Evolutionary conservation across 1,139 yeast genomes (phyloP).

Genomic region (Debaryomyces sp.): DNA sequence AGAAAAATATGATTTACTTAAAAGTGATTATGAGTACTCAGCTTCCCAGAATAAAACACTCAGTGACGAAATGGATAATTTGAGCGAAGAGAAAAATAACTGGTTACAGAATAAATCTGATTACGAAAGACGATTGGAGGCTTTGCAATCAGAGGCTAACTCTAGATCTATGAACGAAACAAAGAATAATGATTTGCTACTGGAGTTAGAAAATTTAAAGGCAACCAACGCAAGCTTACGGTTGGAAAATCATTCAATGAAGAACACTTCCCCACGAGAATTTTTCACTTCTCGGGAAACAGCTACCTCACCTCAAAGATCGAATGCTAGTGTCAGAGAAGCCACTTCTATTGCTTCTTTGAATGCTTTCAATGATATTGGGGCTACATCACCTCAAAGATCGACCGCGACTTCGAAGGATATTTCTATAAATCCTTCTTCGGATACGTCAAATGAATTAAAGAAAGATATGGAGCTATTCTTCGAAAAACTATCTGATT

Average conservation of each 20-base stretch:
- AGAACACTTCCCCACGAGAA: slow-evolving; percentile 23
- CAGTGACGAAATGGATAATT: slow-evolving; percentile 24
- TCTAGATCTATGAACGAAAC: not conserved
- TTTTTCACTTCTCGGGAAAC: not conserved
- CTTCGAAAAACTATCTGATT: slow-evolving; percentile 27
- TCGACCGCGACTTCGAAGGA: not conserved
- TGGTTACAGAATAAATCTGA: slow-evolving; percentile 10
- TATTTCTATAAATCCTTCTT: not conserved
- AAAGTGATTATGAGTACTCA: slow-evolving; percentile 27
- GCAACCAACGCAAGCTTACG: slow-evolving; percentile 39
- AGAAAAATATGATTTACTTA: slow-evolving; percentile 22
- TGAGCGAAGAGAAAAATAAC: slow-evolving; percentile 18
- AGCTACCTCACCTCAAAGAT: not conserved
- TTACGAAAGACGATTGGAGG: not conserved
- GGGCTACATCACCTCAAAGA: not conserved
- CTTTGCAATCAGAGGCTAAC: not conserved
- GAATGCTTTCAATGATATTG: not conserved
- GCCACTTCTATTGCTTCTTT: not conserved
- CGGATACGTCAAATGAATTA: slow-evolving; percentile 9
- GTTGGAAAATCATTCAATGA: slow-evolving; percentile 44
- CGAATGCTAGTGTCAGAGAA: not conserved
- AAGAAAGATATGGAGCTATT: slow-evolving; percentile 27
- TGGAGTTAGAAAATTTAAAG: slow-evolving; percentile 32
- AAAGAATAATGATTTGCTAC: slow-evolving; percentile 12
- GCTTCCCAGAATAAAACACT: slow-evolving; percentile 26